phyloP scores from a whole-genome alignment of 1,139 yeast species.

The Chernovozyma sophiae-reginae region DNA sequence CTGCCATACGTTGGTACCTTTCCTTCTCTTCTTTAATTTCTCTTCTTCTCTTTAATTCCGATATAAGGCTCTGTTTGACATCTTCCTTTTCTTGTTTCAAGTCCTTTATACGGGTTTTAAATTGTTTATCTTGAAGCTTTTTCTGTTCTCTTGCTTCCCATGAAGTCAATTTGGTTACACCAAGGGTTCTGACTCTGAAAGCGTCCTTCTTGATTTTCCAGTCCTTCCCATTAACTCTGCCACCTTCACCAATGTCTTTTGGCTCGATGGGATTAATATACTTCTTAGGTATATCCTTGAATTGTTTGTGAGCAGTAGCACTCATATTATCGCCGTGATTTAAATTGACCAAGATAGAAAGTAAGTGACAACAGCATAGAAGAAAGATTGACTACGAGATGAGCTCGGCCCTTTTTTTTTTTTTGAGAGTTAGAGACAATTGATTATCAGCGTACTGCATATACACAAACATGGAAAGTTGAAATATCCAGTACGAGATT shows the following conservation, averaged over 20 bases:
- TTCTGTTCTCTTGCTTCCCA: constrained; percentile 33
- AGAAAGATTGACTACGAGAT: too few species aligned
- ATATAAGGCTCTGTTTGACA: constrained; percentile 46
- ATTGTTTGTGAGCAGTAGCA: constrained; percentile 20
- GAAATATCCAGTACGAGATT: too few species aligned
- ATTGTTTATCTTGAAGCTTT: constrained; percentile 38
- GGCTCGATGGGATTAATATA: constrained; percentile 22
- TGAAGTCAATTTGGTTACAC: constrained; percentile 18
- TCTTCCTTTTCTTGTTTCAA: constrained; percentile 60
- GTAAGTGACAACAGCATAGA: not conserved
- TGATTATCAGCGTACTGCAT: too few species aligned
- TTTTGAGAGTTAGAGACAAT: too few species aligned
- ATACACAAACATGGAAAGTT: too few species aligned
- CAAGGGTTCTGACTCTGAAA: constrained; percentile 37
- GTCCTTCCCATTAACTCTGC: constrained; percentile 49
- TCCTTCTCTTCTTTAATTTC: constrained; percentile 71
- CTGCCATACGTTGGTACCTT: constrained; percentile 65
- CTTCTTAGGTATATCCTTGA: constrained; percentile 26
- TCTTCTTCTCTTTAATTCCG: constrained; percentile 58
- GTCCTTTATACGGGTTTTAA: constrained; percentile 51
- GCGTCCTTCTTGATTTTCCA: constrained; percentile 57
- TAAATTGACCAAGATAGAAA: too few species aligned
- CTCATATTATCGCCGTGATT: constrained; percentile 26
- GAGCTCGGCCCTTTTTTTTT: too few species aligned
- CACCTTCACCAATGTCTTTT: constrained; percentile 37